Conservation (phyloP, 441 rosid genomes). For the Euphorbia schlechtendalii region DNA sequence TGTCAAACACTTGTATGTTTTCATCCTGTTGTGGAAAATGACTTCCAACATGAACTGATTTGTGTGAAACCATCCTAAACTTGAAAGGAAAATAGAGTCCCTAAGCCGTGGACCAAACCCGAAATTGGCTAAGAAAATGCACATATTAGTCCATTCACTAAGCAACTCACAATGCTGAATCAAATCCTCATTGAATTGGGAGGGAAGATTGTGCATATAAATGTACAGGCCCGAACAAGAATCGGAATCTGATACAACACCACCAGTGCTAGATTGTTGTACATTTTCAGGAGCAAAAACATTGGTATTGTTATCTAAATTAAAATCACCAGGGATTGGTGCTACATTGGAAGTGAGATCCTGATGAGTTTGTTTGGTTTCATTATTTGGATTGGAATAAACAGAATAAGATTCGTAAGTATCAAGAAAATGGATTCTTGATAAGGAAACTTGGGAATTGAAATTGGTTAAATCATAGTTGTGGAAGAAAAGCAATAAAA, state of each 20-base stretch:
- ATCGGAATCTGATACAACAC: constrained; percentile 21
- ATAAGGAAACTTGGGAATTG: constrained; percentile 21
- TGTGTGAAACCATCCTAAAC: constrained; percentile 60
- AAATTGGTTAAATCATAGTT: constrained; percentile 30
- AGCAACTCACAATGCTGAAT: constrained; percentile 48
- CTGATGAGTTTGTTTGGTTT: neutral
- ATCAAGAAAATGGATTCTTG: constrained; percentile 17
- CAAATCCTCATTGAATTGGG: constrained; percentile 54
- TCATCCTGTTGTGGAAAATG: constrained; percentile 79
- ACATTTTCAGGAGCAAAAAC: neutral
- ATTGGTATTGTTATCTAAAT: neutral
- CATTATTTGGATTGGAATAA: constrained; percentile 14
- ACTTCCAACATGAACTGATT: constrained; percentile 67
- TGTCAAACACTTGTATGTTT: constrained; percentile 64
- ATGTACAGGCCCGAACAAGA: constrained; percentile 51
- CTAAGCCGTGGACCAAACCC: constrained; percentile 53
- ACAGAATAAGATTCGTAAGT: constrained; percentile 22
- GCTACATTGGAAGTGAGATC: neutral
- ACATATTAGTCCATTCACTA: constrained; percentile 60
- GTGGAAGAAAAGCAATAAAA: constrained; percentile 39
- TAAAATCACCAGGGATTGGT: neutral
- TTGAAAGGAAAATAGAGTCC: constrained; percentile 29
- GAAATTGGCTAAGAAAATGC: constrained; percentile 39
- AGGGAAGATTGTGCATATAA: constrained; percentile 50
- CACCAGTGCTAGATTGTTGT: constrained; percentile 5